Conservation (phyloP, 2,329 filamentous ascomycete genomes). For the Xylariaceae sp. region DNA sequence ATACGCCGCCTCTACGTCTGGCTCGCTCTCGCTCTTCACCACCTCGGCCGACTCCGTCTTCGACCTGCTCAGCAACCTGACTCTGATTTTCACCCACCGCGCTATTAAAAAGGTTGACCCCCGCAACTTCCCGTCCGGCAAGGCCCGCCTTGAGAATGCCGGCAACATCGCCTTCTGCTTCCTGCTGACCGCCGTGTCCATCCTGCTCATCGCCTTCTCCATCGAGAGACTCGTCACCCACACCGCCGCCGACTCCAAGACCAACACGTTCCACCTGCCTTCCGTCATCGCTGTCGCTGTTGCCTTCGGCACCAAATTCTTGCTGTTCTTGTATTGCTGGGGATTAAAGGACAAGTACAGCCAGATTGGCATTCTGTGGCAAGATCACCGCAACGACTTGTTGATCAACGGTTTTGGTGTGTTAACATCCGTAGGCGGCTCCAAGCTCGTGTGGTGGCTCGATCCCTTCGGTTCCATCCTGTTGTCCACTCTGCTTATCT, state of each 20-base stretch:
- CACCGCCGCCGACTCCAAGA: conserved; percentile 39
- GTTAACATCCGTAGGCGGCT: conserved; percentile 83
- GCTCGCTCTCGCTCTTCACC: conserved; percentile 92
- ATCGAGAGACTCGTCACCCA: conserved; percentile 62
- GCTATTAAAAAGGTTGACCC: conserved; percentile 85
- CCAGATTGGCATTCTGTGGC: conserved; percentile 89
- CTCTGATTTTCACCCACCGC: conserved; percentile 79
- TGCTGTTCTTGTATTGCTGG: conserved; percentile 88
- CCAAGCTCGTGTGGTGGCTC: conserved; percentile 89
- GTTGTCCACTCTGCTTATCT: conserved; percentile 72
- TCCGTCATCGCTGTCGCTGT: conserved; percentile 80
- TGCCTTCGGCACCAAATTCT: conserved; percentile 81
- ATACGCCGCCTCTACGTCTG: conserved; percentile 81
- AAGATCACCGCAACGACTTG: conserved; percentile 96
- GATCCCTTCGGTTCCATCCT: conserved; percentile 89
- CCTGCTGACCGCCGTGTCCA: conserved; percentile 87
- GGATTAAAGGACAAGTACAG: conserved; percentile 85
- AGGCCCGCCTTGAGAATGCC: conserved; percentile 89
- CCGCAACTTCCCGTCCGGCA: conserved; percentile 83
- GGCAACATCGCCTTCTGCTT: conserved; percentile 97
- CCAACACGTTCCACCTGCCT: conserved; percentile 70
- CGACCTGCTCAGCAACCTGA: conserved; percentile 85
- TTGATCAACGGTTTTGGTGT: conserved; percentile 93
- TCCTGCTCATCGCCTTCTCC: conserved; percentile 89
- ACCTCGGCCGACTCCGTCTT: conserved; percentile 96